Base-by-base conservation (phyloP, 176 grass and related monocot genomes). In the Paspalum vaginatum region DNA sequence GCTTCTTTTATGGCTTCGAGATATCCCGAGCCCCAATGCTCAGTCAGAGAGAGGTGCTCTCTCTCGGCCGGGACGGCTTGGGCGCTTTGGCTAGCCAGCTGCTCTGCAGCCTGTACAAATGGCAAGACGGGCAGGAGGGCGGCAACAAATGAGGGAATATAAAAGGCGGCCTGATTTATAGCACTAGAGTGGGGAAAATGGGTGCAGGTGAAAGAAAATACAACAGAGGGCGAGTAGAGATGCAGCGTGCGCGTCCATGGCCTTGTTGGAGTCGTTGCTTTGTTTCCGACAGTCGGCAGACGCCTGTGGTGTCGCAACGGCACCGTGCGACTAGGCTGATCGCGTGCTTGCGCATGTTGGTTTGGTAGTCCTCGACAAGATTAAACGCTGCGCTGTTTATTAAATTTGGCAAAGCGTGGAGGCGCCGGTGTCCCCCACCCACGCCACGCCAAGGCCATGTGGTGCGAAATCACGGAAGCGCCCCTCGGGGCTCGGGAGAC, bases 1-100 rank as follows among this genome's bases (percentile, higher is more conserved):
- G 71, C 56, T 85, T 70, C 75, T 75, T 65, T 89, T 87, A 84
- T 85, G 86, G 86, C 92, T 92, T 85, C 74, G 84, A 90, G 89
- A 91, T 82, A 88, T 71, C 81, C 49, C 77, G 39, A 65, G 20
- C 71, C 77, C 85, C 65, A 47, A 70, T 57, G 80, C 77, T 32
- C 42, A 21, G 76, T 59, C 80, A 46, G 22, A 64, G 40, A 11
- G 26, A 18, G 14, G 39, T 0, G 37, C 18, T 5, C 47, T 48
- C 46, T 46, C 45, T 8, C 11, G 1, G 21, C 25, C 24, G 55
- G 55, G 32, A 3, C 32, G 10, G 25, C 25, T 46, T 8, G 2
- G 20, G 18, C 14, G 38, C 5, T n/a, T 9, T 44, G 7, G 40
- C 4, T 32, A 59, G 50, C 37, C 75, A n/a, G 11, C 21, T 39